Base-by-base conservation (phyloP, 257 asterid genomes). In the Jasminum sambac region DNA sequence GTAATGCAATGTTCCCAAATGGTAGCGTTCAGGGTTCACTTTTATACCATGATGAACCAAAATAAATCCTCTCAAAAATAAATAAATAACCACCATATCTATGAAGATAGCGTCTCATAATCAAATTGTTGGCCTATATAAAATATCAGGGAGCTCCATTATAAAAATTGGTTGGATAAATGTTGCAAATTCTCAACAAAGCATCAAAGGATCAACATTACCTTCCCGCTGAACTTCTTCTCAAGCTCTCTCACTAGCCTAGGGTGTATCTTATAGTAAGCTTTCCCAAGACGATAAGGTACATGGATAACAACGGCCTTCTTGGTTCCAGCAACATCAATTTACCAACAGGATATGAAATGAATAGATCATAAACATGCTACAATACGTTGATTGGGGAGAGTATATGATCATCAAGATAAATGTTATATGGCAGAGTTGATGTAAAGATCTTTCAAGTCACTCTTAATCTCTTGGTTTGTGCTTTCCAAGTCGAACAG, bases 201-300 rank as follows among this genome's bases (percentile, higher is more conserved):
- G 2, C 36, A 55, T 10, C 36, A 55, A 8, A 21, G 62, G 11
- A 21, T 1, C 8, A 19, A 8, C 8, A 17, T 42, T 82, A 93
- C 98, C 97, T 87, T 90, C 70, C 98, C 97, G 44, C 98, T 90
- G 89, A 93, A 93, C 75, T 93, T 93, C 88, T 93, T 90, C 86
- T 93, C 98, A 24, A 93, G 89, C 85, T 93, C 97, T 71, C 98
- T 83, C 69, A 93, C 96, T 44, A 93, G 88, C 76, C 95, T 82
- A 16, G 91, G 77, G 24, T 93, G 98, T 66, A 93, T 86, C 81
- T 90, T 93, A 72, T 96, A 94, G 92, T 89, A 93, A 72, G 94
- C 81, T 80, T 90, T 93, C 78, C 96, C 83, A 84, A 93, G 64
- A 8, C 98, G 78, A 41, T 83, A 93, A 0, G 98, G 98, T 0